phyloP scores from a whole-genome alignment of 148 eudicot species.

The Mesembryanthemum crystallinum region DNA sequence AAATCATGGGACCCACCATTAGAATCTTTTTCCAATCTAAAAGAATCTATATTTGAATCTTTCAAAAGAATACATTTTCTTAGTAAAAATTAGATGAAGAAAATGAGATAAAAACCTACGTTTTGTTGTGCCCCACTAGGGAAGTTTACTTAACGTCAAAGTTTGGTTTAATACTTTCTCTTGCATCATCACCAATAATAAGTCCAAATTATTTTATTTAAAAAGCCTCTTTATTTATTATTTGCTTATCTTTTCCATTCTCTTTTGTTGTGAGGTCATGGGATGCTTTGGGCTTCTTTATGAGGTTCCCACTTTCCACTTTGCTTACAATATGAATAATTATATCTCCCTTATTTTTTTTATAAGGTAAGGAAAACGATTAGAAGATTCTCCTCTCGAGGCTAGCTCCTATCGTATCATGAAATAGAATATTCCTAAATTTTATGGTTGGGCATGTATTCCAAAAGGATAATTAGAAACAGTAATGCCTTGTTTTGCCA shows the following conservation, averaged over 20 bases:
- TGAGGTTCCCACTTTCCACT: conserved; percentile 19
- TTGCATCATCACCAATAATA: conserved; percentile 9
- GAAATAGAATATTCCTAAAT: no score
- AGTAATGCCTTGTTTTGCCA: no score
- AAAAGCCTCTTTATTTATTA: conserved; percentile 19
- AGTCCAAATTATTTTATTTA: conserved; percentile 16
- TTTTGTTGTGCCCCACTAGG: conserved; percentile 19
- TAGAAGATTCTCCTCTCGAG: no score
- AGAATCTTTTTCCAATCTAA: conserved; percentile 20
- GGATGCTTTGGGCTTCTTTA: conserved; percentile 20
- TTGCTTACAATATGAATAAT: conserved; percentile 1
- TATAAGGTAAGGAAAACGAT: no score
- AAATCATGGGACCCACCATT: conserved; percentile 2
- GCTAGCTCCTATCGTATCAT: no score
- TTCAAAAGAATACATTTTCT: conserved; percentile 8
- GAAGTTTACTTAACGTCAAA: conserved; percentile 13
- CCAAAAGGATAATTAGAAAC: no score
- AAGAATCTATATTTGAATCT: conserved; percentile 24
- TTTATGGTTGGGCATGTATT: no score
- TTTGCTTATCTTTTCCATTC: background rate
- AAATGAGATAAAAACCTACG: conserved; percentile 14
- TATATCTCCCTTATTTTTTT: background rate
- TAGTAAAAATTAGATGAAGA: background rate
- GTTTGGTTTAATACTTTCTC: background rate
- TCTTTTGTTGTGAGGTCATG: conserved; percentile 23